Evolutionary conservation across 1,284 basidiomycete genomes (phyloP).

Genomic region (Microbotryomycetes sp.): DNA sequence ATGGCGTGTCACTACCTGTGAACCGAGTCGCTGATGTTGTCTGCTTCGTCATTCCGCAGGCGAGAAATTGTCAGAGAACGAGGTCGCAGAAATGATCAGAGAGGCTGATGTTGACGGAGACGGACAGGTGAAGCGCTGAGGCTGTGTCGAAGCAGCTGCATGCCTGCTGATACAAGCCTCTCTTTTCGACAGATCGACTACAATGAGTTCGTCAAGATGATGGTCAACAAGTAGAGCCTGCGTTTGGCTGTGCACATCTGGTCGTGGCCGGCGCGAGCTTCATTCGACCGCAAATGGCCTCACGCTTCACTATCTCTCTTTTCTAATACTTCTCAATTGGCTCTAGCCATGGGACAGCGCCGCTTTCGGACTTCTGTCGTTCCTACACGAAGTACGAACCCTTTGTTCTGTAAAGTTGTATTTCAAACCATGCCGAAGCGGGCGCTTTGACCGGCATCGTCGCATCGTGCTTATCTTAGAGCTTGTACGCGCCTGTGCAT

Average conservation of each 20-base stretch:
- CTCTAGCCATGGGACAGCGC: too few species aligned
- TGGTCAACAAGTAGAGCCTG: constrained; percentile 44
- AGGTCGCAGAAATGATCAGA: constrained; percentile 97
- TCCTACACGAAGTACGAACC: too few species aligned
- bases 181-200: constrained; percentile 41
- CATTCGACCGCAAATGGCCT: too few species aligned
- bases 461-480: too few species aligned
- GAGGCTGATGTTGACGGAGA: constrained; percentile 96
- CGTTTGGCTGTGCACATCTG: not conserved
- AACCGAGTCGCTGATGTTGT: not conserved
- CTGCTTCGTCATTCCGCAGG: constrained; percentile 24
- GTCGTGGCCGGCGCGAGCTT: too few species aligned
- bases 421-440: too few species aligned
- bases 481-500: too few species aligned
- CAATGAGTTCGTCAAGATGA: constrained; percentile 52
- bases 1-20: not conserved
- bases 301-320: too few species aligned
- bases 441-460: too few species aligned
- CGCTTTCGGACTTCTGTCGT: too few species aligned
- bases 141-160: constrained; percentile 24
- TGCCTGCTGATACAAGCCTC: not conserved
- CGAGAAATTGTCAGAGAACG: constrained; percentile 84
- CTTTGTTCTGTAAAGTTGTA: too few species aligned
- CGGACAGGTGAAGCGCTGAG: constrained; percentile 68
- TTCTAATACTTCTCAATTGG: too few species aligned